These are phyloP conservation scores for Talinum fruticosum DNA, from an alignment of 148 eudicot genomes.

Conservation along the genomic window DNA sequence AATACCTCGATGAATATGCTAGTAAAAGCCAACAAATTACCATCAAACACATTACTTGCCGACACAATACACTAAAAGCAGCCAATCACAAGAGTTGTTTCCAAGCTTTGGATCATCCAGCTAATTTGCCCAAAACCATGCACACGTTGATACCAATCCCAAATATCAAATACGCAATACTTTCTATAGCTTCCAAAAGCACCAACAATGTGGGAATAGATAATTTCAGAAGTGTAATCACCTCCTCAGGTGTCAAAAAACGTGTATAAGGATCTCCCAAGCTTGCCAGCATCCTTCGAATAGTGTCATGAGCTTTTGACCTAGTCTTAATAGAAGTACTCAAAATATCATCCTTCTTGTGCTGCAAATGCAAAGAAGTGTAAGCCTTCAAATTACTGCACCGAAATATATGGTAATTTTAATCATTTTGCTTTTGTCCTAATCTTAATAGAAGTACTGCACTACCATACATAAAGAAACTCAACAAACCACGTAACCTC, in stretches of 20 bases:
- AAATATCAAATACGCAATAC: background rate
- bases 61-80: constrained; percentile 6
- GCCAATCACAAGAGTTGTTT: background rate
- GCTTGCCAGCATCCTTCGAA: constrained; percentile 71
- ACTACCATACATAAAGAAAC: background rate
- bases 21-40: constrained; percentile 6
- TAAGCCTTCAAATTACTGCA: constrained; percentile 7
- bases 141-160: background rate
- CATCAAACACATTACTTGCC: background rate
- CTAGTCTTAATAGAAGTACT: constrained; percentile 59
- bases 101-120: constrained; percentile 3
- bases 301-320: constrained; percentile 80
- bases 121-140: background rate
- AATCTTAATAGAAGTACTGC: background rate
- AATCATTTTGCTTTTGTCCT: too few species aligned
- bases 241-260: constrained; percentile 81
- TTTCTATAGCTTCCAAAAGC: constrained; percentile 1
- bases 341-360: constrained; percentile 72
- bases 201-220: background rate
- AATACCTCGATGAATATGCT: background rate
- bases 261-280: constrained; percentile 92
- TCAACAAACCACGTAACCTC: background rate
- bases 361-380: constrained; percentile 38
- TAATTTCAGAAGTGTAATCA: constrained; percentile 25
- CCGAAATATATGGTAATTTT: background rate